phyloP scores from a whole-genome alignment of 805 yeast species.

The Jamesozyma hellenica region DNA sequence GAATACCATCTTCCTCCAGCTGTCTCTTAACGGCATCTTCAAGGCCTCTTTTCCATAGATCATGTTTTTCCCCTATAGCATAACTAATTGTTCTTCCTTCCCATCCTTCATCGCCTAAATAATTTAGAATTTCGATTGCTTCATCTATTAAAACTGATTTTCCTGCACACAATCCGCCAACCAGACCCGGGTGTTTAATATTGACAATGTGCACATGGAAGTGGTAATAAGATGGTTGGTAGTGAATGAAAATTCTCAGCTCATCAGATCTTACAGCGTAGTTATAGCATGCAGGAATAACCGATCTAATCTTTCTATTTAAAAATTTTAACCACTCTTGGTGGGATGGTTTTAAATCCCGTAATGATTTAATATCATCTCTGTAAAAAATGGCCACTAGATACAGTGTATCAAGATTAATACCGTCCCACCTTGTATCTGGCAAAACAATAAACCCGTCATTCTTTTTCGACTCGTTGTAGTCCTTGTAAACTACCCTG shows the following conservation, averaged over 20 bases:
- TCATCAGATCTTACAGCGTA: conserved; percentile 39
- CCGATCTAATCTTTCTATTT: conserved; percentile 34
- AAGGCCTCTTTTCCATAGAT: conserved; percentile 46
- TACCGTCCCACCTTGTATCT: conserved; percentile 95
- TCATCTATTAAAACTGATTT: conserved; percentile 78
- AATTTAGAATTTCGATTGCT: conserved; percentile 59
- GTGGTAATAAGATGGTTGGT: conserved; percentile 95
- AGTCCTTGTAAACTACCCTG: conserved; percentile 55
- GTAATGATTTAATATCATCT: conserved; percentile 56
- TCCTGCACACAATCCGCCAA: conserved; percentile 63
- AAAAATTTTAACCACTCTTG: conserved; percentile 46
- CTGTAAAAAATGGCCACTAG: conserved; percentile 67
- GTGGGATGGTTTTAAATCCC: conserved; percentile 61
- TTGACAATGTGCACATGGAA: conserved; percentile 88
- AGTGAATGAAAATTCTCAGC: conserved; percentile 74
- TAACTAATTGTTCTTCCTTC: conserved; percentile 50
- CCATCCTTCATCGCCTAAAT: conserved; percentile 48
- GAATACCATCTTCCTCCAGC: conserved; percentile 23
- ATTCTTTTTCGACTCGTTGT: conserved; percentile 37
- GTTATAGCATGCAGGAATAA: conserved; percentile 40
- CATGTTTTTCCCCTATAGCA: conserved; percentile 67
- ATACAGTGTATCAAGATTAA: conserved; percentile 58
- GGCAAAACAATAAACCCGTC: conserved; percentile 76
- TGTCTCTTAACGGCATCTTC: conserved; percentile 21
- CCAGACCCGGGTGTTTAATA: conserved; percentile 55